Base-by-base conservation (phyloP, 176 grass and related monocot genomes). In the Aegilops bicornis region DNA sequence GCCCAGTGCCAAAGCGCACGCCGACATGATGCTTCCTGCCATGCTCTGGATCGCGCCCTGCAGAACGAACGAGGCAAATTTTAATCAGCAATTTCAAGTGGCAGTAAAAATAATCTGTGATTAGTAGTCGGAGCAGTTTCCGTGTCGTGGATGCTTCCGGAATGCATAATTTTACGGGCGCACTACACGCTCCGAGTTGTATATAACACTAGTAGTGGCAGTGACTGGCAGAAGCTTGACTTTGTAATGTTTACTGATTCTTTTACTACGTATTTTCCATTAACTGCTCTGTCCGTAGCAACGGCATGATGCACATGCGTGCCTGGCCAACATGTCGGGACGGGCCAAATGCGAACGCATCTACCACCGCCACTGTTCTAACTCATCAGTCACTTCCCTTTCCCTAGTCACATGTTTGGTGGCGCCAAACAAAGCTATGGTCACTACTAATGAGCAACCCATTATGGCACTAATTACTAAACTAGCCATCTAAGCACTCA, bases 1-100 rank as follows among this genome's bases (percentile, higher is more conserved):
- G 92, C 88, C 92, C 74, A 93, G 68, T 68, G 64, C 69, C 48
- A 43, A 20, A 23, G 83, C 86, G 69, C 83, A 89, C 16, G 59
- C 83, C 69, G 77, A 69, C 66, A 80, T 29, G 67, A 91, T 69
- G 72, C 77, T 52, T 12, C 84, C 70, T 56, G 77, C 76, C 73
- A 61, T 69, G 27, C 69, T 66, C 47, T 74, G 69, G 74, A 81
- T 8, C 14, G 72, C 65, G 58, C 81, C 89, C 92, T 93, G 92
- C 83, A 24, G 39, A 82, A 24, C 15, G 16, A 19, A 52, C 15
- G 16, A 83, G 11, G 64, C 40, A 82, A 16, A 10, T 8, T 47
- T 67, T 69, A 79, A 66, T 62, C 24, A 82, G 50, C 64, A 4
- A 2, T 12, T 39, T 40, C 3, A 8, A 24, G 32, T 40, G 56